phyloP scores from a whole-genome alignment of 306 rosid genomes.

The Vigna unguiculata region DNA sequence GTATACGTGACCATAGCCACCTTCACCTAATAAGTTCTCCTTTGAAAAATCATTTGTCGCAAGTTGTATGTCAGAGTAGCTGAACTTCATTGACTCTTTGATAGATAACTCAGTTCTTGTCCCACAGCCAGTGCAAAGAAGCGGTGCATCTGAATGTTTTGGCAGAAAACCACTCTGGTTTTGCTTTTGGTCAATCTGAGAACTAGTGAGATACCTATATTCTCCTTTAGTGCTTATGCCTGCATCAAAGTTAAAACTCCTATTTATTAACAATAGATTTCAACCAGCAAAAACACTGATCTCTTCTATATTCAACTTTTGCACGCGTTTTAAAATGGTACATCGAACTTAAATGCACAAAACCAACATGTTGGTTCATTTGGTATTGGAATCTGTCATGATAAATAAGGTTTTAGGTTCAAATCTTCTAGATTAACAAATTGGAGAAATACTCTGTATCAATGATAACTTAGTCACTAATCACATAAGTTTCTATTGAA shows the following conservation, averaged over 20 bases:
- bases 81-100: conserved; percentile 69
- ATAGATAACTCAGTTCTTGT: conserved; percentile 62
- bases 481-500: neutral
- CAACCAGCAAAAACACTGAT: neutral
- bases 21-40: conserved; percentile 88
- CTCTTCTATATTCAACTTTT: too few relatives aligned
- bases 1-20: conserved; percentile 83
- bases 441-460: too few relatives aligned
- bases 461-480: too few relatives aligned
- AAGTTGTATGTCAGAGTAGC: conserved; percentile 60
- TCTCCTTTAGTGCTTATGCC: conserved; percentile 51
- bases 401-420: too few relatives aligned
- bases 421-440: too few relatives aligned
- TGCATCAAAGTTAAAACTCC: conserved; percentile 44
- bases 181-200: conserved; percentile 54
- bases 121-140: conserved; percentile 79
- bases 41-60: conserved; percentile 74
- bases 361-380: too few relatives aligned
- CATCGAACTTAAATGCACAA: too few relatives aligned
- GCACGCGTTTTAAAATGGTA: too few relatives aligned
- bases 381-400: too few relatives aligned
- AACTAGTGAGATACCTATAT: conserved; percentile 35
- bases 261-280: neutral
- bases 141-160: conserved; percentile 61
- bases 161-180: conserved; percentile 43